These are phyloP conservation scores for Magnolia officinalis DNA, from an alignment of 164 flowering plant genomes.

Conservation along the genomic window DNA sequence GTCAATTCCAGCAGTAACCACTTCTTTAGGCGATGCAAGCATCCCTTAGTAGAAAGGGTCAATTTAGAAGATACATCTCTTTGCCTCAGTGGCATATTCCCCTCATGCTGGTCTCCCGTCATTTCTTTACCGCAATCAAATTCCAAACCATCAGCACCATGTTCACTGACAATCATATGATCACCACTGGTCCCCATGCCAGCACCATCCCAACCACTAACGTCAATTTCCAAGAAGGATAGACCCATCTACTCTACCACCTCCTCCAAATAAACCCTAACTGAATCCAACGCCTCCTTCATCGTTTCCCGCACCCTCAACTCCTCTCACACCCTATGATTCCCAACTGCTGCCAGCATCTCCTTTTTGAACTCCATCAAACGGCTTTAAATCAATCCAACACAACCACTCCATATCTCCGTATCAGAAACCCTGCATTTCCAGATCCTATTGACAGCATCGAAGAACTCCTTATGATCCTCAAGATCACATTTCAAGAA, in stretches of 20 bases:
- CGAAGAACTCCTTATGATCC: conserved; percentile 22
- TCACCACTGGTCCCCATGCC: neutral
- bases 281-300: conserved; percentile 31
- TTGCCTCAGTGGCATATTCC: neutral
- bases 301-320: conserved; percentile 26
- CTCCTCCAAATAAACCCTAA: conserved; percentile 37
- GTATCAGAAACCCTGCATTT: conserved; percentile 31
- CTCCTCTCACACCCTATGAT: conserved; percentile 14
- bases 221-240: conserved; percentile 35
- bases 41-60: no score
- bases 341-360: conserved; percentile 47
- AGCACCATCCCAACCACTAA: neutral
- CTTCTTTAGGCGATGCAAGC: neutral
- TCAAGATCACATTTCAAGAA: conserved; percentile 19
- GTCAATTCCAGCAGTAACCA: neutral
- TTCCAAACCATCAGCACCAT: neutral
- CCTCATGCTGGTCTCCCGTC: neutral
- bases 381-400: conserved; percentile 33
- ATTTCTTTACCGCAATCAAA: neutral
- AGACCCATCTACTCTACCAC: conserved; percentile 50
- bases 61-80: neutral
- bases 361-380: conserved; percentile 33
- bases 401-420: conserved; percentile 23
- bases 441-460: conserved; percentile 57
- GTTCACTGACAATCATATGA: neutral